These are phyloP conservation scores for Astrephomene gubernaculifera DNA, from an alignment of 139 green algal species.

Conservation along the genomic window DNA sequence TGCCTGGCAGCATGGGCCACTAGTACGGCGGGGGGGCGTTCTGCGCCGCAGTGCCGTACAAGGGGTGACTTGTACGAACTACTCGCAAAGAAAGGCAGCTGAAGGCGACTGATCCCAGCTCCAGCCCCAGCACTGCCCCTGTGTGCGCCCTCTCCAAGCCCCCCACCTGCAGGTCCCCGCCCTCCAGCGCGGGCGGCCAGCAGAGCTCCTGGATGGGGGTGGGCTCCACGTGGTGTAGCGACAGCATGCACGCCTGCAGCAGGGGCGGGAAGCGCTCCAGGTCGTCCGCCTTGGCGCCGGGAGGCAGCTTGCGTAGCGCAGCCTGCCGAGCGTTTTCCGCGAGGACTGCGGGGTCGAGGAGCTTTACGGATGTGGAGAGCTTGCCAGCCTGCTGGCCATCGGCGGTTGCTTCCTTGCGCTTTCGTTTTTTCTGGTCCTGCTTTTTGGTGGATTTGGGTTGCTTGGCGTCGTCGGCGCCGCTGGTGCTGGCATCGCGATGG, in stretches of 20 bases:
- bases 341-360: constrained; percentile 38
- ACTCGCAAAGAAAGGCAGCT: too few relatives aligned
- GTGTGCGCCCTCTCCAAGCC: too few relatives aligned
- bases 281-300: not conserved
- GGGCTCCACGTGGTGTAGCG: constrained; percentile 69
- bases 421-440: constrained; percentile 12
- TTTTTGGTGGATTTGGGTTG: not conserved
- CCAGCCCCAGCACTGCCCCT: too few relatives aligned
- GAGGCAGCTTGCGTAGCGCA: not conserved
- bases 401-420: not conserved
- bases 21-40: too few relatives aligned
- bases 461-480: not conserved
- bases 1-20: too few relatives aligned
- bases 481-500: constrained; percentile 22
- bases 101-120: too few relatives aligned
- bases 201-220: constrained; percentile 75
- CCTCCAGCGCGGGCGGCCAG: constrained; percentile 49
- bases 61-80: too few relatives aligned
- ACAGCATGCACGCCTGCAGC: constrained; percentile 72
- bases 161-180: constrained; percentile 59
- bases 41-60: too few relatives aligned
- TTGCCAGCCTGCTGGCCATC: not conserved
- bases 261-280: constrained; percentile 56
- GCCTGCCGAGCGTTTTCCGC: constrained; percentile 9
- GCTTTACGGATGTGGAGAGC: constrained; percentile 54